These are phyloP conservation scores for Chlorella sp. DNA, from an alignment of 139 green algal species.

Conservation along the genomic window DNA sequence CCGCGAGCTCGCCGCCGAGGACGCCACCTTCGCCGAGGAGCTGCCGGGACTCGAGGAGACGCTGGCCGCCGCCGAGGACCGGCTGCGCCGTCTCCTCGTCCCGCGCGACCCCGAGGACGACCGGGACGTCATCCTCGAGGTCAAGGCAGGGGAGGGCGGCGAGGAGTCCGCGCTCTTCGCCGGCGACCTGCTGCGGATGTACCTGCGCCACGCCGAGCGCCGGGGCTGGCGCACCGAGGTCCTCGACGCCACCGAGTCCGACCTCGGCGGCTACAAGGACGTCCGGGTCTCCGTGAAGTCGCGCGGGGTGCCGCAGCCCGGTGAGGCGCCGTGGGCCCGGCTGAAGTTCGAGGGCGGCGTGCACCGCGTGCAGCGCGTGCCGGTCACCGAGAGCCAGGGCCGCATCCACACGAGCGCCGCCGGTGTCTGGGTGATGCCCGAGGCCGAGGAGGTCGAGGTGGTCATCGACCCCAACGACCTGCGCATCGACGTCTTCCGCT, in stretches of 20 bases:
- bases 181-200: constrained; percentile 41
- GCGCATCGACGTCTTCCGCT: constrained; percentile 40
- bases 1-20: no score
- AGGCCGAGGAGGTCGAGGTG: constrained; percentile 59
- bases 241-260: background rate
- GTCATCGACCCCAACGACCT: constrained; percentile 34
- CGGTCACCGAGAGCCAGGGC: constrained; percentile 78
- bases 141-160: constrained; percentile 40
- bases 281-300: background rate
- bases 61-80: no score
- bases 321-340: background rate
- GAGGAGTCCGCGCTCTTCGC: constrained; percentile 50
- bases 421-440: constrained; percentile 75
- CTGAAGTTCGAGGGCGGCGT: constrained; percentile 78
- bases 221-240: constrained; percentile 21
- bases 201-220: constrained; percentile 29
- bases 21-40: no score
- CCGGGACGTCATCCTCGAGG: constrained; percentile 85
- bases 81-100: no score
- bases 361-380: constrained; percentile 92
- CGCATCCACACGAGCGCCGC: constrained; percentile 91
- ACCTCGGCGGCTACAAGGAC: background rate
- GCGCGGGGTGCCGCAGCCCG: background rate
- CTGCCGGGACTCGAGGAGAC: no score
- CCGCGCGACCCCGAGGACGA: no score